Evolutionary conservation across 129 eudicot species (phyloP).

Genomic region (Flaveria brownii): DNA sequence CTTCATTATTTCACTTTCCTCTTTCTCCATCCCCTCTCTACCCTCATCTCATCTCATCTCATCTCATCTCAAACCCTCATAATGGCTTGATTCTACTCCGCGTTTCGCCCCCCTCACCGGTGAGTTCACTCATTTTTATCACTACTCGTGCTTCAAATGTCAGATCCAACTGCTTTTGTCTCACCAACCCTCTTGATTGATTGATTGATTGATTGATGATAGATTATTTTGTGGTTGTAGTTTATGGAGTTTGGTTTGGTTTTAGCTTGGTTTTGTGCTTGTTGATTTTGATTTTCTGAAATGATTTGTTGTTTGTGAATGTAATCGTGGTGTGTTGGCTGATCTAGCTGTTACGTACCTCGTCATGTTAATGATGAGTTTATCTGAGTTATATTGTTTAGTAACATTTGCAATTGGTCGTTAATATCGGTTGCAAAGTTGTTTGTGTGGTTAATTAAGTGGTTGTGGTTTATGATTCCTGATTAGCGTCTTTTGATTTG

Average conservation of each 20-base stretch:
- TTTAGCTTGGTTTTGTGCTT: not conserved
- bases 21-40: constrained; percentile 33
- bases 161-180: constrained; percentile 23
- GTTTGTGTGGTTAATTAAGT: constrained; percentile 13
- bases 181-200: not conserved
- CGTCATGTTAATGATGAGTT: not conserved
- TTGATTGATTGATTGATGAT: no score
- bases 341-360: constrained; percentile 22
- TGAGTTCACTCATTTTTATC: constrained; percentile 22
- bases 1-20: constrained; percentile 31
- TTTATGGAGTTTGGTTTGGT: constrained; percentile 14
- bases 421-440: constrained; percentile 5
- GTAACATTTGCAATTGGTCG: not conserved
- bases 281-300: constrained; percentile 8
- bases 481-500: constrained; percentile 1
- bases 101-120: constrained; percentile 34
- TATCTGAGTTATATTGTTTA: not conserved
- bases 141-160: not conserved
- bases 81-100: constrained; percentile 28
- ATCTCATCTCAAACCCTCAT: constrained; percentile 5
- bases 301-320: constrained; percentile 6
- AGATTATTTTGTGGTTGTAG: not conserved
- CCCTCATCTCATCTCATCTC: constrained; percentile 25
- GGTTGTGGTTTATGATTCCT: constrained; percentile 26
- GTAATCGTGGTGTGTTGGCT: constrained; percentile 13